Conservation (phyloP, 2,329 filamentous ascomycete genomes). For the Falciphora oryzae region DNA sequence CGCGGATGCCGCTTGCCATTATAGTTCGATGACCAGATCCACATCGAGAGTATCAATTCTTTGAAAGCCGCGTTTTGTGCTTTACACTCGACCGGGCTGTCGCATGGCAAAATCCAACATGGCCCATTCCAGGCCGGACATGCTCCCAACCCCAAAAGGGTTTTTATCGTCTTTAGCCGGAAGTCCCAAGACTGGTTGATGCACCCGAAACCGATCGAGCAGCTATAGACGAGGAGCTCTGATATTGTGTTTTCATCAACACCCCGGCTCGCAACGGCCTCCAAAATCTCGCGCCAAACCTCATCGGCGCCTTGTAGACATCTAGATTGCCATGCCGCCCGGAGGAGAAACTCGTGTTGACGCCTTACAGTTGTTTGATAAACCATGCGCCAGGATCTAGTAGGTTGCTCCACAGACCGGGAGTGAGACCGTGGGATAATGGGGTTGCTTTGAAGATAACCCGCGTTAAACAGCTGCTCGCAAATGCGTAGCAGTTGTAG, state of each 20-base stretch:
- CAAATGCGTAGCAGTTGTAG: neutral
- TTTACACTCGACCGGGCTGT: too few species aligned
- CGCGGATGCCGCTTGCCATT: too few species aligned
- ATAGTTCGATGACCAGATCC: neutral
- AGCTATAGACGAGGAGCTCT: neutral
- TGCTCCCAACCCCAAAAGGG: neutral
- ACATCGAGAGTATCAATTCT: neutral
- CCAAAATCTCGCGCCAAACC: neutral
- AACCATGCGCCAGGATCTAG: too few species aligned
- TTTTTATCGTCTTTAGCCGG: neutral
- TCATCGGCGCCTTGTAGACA: rapidly evolving
- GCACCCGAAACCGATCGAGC: neutral
- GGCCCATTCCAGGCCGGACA: neutral
- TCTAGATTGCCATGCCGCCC: neutral
- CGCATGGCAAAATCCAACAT: too few species aligned
- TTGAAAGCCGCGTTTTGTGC: neutral
- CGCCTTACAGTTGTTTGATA: neutral
- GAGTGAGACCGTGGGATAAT: too few species aligned
- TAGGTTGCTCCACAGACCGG: too few species aligned
- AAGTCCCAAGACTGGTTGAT: neutral
- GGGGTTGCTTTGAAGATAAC: neutral
- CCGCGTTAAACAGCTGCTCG: neutral
- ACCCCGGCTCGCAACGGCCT: neutral
- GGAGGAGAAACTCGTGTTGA: neutral
- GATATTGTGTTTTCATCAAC: neutral